Evolutionary conservation across 441 rosid species (phyloP).

Genomic region (Viola pubescens): DNA sequence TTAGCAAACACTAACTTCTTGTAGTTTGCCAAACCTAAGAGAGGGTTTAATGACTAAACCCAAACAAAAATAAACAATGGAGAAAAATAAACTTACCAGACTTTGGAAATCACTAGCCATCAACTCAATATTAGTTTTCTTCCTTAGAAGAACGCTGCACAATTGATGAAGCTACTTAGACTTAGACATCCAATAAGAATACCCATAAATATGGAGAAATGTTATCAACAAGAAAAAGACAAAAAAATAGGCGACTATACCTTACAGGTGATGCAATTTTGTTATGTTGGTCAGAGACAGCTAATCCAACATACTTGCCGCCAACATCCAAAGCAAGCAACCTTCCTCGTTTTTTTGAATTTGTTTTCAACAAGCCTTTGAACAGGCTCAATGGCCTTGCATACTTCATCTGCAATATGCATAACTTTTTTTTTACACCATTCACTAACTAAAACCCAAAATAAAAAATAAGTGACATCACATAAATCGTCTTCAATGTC

Average conservation of each 20-base stretch:
- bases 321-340: slow-evolving; percentile 92
- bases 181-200: neutral
- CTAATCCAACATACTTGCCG: slow-evolving; percentile 82
- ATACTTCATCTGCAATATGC: slow-evolving; percentile 45
- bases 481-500: neutral
- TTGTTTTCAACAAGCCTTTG: slow-evolving; percentile 44
- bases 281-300: slow-evolving; percentile 55
- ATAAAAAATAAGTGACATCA: neutral
- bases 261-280: slow-evolving; percentile 65
- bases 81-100: slow-evolving; percentile 43
- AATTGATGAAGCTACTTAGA: neutral
- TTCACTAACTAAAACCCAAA: neutral
- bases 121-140: slow-evolving; percentile 48
- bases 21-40: too few species aligned
- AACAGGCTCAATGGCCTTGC: slow-evolving; percentile 52
- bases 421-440: neutral
- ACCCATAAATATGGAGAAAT: neutral
- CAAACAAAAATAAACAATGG: neutral
- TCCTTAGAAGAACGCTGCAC: slow-evolving; percentile 73
- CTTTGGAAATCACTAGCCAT: slow-evolving; percentile 65
- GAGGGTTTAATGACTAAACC: neutral
- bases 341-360: slow-evolving; percentile 31
- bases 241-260: slow-evolving; percentile 20
- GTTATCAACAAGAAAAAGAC: neutral
- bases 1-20: too few species aligned